Percentiles rank a stretch among this genome's conserved stretches.
These are phyloP conservation scores for Udeniomyces megalosporus DNA, from an alignment of 768 basidiomycete genomes.

Conservation along the genomic window DNA sequence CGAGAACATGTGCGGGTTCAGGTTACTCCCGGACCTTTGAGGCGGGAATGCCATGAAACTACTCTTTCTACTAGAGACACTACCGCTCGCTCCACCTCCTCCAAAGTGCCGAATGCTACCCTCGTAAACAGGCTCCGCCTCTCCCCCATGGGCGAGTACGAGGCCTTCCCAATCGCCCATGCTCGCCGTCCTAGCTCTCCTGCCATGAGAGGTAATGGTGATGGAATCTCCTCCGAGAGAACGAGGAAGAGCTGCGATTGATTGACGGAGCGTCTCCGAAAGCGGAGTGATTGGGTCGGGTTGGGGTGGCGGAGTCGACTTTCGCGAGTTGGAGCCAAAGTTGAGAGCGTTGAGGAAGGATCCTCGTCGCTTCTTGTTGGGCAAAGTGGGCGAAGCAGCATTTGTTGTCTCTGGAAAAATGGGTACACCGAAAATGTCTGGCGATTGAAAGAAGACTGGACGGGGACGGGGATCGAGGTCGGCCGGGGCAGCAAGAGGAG, in stretches of 20 bases:
- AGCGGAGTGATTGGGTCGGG: background rate
- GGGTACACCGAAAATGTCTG: no score
- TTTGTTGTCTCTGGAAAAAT: no score
- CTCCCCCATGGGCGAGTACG: background rate
- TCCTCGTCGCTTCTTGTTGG: no score
- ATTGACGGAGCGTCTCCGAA: constrained; percentile 3
- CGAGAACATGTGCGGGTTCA: no score
- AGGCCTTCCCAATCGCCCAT: constrained; percentile 16
- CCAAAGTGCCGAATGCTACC: background rate
- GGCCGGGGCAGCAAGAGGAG: background rate
- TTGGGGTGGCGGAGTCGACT: background rate
- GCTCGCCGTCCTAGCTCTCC: constrained; percentile 5
- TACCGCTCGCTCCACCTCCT: background rate
- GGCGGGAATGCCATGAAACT: background rate
- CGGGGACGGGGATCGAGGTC: background rate
- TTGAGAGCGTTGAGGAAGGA: no score
- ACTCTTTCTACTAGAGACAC: background rate
- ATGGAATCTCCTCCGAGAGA: constrained; percentile 13
- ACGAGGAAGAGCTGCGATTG: constrained; percentile 8
- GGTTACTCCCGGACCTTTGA: background rate
- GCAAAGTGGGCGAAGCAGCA: no score
- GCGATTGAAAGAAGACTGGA: background rate
- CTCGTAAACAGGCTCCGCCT: background rate
- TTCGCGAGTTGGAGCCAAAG: background rate
- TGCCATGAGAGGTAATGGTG: background rate